Conservation (phyloP, 176 grass and related monocot genomes). For the Paspalum notatum region DNA sequence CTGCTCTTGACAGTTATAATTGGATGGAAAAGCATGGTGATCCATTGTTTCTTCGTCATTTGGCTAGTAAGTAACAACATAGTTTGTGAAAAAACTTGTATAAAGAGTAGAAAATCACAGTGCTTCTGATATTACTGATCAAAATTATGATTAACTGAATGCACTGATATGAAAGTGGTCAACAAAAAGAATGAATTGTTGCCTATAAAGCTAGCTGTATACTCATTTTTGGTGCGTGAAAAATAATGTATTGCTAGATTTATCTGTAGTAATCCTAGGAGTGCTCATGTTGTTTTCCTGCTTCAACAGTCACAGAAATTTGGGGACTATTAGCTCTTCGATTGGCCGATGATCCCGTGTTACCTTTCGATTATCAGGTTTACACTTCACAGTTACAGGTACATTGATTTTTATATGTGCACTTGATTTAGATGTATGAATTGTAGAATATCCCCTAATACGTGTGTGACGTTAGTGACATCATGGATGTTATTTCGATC, state of each 20-base stretch:
- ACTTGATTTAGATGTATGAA: background rate
- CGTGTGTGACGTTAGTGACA: background rate
- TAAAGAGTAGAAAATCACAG: background rate
- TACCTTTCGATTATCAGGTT: constrained; percentile 84
- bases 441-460: background rate
- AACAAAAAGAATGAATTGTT: constrained; percentile 20
- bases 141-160: constrained; percentile 15
- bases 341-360: constrained; percentile 79
- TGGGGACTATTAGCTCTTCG: constrained; percentile 86
- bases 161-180: background rate
- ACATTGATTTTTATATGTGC: constrained; percentile 2
- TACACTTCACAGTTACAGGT: constrained; percentile 84
- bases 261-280: background rate
- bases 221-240: background rate
- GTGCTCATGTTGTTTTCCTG: constrained; percentile 34
- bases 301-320: constrained; percentile 77
- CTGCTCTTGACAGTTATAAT: constrained; percentile 70
- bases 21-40: constrained; percentile 91
- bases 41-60: constrained; percentile 87
- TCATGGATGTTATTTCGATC: constrained; percentile 18
- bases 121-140: background rate
- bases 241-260: constrained; percentile 16
- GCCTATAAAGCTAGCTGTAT: constrained; percentile 2
- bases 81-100: background rate
- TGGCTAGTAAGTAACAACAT: constrained; percentile 72